Conservation (phyloP, 305 asterid genomes). For the Fraxinus velutina region DNA sequence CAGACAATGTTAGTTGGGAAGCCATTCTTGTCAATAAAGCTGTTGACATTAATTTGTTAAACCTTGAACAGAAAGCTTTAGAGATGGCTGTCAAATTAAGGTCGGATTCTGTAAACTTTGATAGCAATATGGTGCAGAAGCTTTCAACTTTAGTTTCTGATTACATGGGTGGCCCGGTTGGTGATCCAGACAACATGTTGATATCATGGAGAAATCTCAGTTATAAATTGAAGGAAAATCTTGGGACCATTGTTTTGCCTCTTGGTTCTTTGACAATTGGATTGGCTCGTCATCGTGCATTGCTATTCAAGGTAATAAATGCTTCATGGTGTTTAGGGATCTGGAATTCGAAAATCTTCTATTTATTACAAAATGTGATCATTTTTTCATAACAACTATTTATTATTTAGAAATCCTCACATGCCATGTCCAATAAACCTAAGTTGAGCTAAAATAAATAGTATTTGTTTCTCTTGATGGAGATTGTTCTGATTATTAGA, state of each 20-base stretch:
- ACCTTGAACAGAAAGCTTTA: conserved; percentile 68
- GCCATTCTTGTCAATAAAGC: conserved; percentile 77
- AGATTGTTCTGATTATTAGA: conserved; percentile 5
- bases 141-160: conserved; percentile 78
- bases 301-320: conserved; percentile 74
- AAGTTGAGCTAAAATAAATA: background rate
- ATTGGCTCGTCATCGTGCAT: conserved; percentile 92
- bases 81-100: conserved; percentile 58
- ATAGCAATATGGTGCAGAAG: conserved; percentile 51
- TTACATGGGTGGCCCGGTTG: conserved; percentile 94
- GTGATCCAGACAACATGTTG: conserved; percentile 73
- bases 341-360: background rate
- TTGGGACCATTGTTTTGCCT: conserved; percentile 90
- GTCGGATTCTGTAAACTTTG: conserved; percentile 38
- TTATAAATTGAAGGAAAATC: conserved; percentile 50
- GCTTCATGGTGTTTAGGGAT: conserved; percentile 17
- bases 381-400: background rate
- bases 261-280: conserved; percentile 87
- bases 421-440: conserved; percentile 3
- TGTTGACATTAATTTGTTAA: conserved; percentile 67
- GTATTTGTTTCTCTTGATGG: conserved; percentile 9
- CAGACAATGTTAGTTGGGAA: conserved; percentile 73
- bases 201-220: conserved; percentile 75
- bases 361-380: background rate
- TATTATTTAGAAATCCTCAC: background rate